Evolutionary conservation across 495 filamentous ascomycete genomes (phyloP), one percentile per base, ranked within the genome.

Genomic region (Aspergillus sparsus): DNA sequence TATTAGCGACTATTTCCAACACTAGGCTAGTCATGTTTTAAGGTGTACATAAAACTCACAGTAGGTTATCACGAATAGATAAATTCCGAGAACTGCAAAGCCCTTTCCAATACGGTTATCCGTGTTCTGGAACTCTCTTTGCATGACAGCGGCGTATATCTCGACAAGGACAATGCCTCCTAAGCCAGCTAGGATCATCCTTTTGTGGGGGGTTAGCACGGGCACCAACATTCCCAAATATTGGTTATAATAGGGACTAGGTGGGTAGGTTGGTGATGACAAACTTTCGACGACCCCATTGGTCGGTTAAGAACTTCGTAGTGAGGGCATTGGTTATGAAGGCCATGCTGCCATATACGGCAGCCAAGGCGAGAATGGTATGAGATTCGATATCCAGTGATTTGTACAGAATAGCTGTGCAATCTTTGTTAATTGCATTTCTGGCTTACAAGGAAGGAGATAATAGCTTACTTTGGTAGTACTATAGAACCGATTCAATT

Each of bases 111-210:
- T 59, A 3, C 66, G 65, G 62, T 86, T 86, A 32, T 80, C 65
- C 6, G 78, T 82, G 53, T 82, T 69, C 59, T 84, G 81, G 71
- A 84, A 86, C 44, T 76, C 62, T 21, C 71, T 70, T 64, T 86
- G 83, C 78, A 86, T 85, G 56, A 86, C 74, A 0, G 83, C 81
- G 2, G 82, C 73, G 58, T 86, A 86, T 66, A 85, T 84, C 64
- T 84, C 82, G 47, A 83, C 75, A 21, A 83, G 27, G 27, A 84
- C 68, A 45, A 86, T 76, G 0, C 80, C 79, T 5, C 63, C 61
- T 6, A 84, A 60, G 36, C 83, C 83, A 18, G 80, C 54, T 33
- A 85, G 67, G 4, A 86, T 66, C 82, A 86, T 85, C 42, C 77
- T 81, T 21, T 11, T 44, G 49, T 37, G 10, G 21, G 11, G 31